Evolutionary conservation across 257 asterid species (phyloP).

Genomic region (Gardenia jasminoides): DNA sequence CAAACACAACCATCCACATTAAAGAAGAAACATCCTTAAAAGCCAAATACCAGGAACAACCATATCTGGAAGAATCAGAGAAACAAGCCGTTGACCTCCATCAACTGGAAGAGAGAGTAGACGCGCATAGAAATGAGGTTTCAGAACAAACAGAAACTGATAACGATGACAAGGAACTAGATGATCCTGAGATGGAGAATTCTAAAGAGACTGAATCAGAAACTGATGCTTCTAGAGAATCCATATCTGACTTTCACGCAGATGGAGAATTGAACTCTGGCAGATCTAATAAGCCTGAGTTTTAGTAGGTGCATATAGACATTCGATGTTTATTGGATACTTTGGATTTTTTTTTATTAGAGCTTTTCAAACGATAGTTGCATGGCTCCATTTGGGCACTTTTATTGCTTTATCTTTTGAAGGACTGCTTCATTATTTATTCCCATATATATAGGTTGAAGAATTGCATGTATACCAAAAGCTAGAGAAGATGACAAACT

Average conservation of each 20-base stretch:
- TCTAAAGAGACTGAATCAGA: constrained; percentile 30
- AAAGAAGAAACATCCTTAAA: constrained; percentile 15
- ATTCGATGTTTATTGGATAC: neutral
- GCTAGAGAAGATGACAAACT: neutral
- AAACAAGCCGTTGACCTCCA: constrained; percentile 13
- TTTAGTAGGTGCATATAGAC: constrained; percentile 20
- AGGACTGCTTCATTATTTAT: neutral
- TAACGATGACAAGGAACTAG: constrained; percentile 19
- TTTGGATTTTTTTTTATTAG: neutral
- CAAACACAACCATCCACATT: neutral
- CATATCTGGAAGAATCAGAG: constrained; percentile 6
- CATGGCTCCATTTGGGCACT: neutral
- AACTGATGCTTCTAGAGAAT: constrained; percentile 15
- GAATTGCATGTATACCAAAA: neutral
- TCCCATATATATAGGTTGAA: neutral
- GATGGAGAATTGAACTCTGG: constrained; percentile 21
- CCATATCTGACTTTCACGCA: constrained; percentile 13
- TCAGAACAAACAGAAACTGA: constrained; percentile 22
- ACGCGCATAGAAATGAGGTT: constrained; percentile 11
- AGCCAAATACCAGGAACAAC: constrained; percentile 1
- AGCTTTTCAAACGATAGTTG: neutral
- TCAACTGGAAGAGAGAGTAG: constrained; percentile 16
- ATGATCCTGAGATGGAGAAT: constrained; percentile 22
- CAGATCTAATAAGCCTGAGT: constrained; percentile 26
- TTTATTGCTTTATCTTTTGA: neutral